A percentile compares a stretch with the other conserved stretches of the same genome.
Conservation (phyloP, 2,329 filamentous ascomycete species). For the Fusarium xyrophilum region DNA sequence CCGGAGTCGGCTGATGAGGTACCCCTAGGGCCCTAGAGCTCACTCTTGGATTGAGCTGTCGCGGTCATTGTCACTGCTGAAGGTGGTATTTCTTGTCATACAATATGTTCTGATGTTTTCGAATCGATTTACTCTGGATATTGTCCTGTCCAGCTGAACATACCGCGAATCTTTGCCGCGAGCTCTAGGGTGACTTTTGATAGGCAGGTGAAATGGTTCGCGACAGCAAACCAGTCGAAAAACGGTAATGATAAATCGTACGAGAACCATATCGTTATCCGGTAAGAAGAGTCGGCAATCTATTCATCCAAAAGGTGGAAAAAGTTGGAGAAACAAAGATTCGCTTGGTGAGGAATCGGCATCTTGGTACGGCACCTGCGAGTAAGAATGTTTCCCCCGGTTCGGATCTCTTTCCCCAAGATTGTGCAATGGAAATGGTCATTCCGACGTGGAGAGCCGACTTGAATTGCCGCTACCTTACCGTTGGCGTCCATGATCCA, state of each 20-base stretch:
- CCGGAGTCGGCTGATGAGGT: not conserved
- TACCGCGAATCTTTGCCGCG: not conserved
- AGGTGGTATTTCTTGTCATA: not conserved
- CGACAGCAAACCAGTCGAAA: not conserved
- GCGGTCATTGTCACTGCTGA: too few species aligned
- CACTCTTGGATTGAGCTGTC: not conserved
- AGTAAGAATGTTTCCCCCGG: constrained; percentile 30
- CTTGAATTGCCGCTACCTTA: constrained; percentile 32
- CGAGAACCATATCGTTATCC: constrained; percentile 7
- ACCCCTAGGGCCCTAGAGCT: too few species aligned
- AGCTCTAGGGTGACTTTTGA: not conserved
- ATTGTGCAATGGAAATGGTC: constrained; percentile 7
- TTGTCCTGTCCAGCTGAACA: not conserved
- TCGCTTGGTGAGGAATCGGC: constrained; percentile 12
- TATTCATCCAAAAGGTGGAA: constrained; percentile 4
- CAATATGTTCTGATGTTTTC: not conserved
- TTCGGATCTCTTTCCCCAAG: constrained; percentile 16
- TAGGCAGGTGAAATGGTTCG: not conserved
- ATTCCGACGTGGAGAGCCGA: constrained; percentile 30
- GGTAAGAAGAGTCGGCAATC: constrained; percentile 23
- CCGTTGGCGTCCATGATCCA: constrained; percentile 13
- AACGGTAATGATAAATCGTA: constrained; percentile 12
- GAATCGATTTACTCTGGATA: not conserved
- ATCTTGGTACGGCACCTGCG: constrained; percentile 19
- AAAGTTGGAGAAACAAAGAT: constrained; percentile 31